These are phyloP conservation scores for Yamadazyma trypodendri DNA, from an alignment of 1,139 yeast species.

Conservation along the genomic window DNA sequence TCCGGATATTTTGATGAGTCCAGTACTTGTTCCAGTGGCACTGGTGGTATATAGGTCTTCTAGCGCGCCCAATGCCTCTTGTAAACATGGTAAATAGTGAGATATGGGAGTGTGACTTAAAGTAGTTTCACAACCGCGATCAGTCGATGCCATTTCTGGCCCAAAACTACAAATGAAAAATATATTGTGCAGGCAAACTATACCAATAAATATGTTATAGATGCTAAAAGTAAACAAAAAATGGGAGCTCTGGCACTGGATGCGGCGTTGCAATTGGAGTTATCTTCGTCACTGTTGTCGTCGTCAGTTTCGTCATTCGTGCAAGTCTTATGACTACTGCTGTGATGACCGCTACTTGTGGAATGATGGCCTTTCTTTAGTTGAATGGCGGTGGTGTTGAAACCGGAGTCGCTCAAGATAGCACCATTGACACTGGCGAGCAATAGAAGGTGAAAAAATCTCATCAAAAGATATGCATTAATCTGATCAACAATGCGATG, in stretches of 20 bases:
- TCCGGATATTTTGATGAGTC: no score
- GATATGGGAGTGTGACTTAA: no score
- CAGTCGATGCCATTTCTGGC: no score
- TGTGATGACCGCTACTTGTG: background rate
- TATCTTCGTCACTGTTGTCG: background rate
- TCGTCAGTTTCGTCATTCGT: background rate
- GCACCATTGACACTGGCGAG: conserved; percentile 1
- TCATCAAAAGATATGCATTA: background rate
- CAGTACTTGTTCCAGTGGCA: no score
- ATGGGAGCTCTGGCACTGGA: background rate
- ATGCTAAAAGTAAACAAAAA: background rate
- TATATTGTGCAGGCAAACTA: no score
- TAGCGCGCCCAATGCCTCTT: no score
- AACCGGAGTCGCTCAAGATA: background rate
- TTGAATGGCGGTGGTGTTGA: background rate
- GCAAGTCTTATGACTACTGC: background rate
- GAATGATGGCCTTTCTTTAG: background rate
- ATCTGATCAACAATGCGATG: no score
- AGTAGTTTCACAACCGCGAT: no score
- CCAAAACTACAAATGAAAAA: no score
- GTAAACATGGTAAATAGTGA: no score
- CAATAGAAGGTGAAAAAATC: background rate
- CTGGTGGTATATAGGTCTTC: no score
- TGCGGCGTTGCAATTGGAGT: background rate
- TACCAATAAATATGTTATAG: no score